phyloP scores from a whole-genome alignment of 441 rosid genomes.

The Mallotus repandus region DNA sequence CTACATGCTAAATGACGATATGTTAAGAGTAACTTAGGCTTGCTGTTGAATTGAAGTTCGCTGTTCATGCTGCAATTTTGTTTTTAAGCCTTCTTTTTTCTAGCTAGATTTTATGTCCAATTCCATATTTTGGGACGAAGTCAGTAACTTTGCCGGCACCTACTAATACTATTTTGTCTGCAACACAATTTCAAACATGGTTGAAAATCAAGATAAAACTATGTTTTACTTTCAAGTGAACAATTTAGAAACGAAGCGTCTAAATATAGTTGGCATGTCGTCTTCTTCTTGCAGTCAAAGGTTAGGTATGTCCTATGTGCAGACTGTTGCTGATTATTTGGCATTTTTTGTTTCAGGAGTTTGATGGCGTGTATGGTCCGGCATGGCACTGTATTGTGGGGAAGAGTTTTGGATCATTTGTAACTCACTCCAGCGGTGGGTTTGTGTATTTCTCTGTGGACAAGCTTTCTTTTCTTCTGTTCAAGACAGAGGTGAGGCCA shows the following conservation, averaged over 20 bases:
- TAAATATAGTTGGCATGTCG: neutral
- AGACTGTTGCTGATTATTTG: neutral
- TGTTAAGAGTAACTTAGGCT: neutral
- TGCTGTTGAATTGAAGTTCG: no score
- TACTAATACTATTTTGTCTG: neutral
- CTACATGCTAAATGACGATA: neutral
- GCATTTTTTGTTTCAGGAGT: slow-evolving; percentile 42
- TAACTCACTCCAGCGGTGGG: slow-evolving; percentile 72
- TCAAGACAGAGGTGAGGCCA: slow-evolving; percentile 67
- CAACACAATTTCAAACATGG: neutral
- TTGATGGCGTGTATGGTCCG: slow-evolving; percentile 57
- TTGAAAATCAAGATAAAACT: neutral
- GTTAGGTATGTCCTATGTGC: neutral
- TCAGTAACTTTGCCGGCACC: slow-evolving; percentile 8
- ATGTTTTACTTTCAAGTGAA: neutral
- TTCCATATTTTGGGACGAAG: neutral
- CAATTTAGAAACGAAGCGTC: neutral
- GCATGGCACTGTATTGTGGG: slow-evolving; percentile 88
- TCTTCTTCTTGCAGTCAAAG: neutral
- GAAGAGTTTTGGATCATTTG: slow-evolving; percentile 69
- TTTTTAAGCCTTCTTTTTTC: no score
- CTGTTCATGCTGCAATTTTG: no score
- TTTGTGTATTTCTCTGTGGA: slow-evolving; percentile 70
- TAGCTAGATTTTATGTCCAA: neutral
- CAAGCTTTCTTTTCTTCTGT: slow-evolving; percentile 56